Base-by-base conservation (phyloP, 352 stramenopile genomes). In the Phytopythium vexans region DNA sequence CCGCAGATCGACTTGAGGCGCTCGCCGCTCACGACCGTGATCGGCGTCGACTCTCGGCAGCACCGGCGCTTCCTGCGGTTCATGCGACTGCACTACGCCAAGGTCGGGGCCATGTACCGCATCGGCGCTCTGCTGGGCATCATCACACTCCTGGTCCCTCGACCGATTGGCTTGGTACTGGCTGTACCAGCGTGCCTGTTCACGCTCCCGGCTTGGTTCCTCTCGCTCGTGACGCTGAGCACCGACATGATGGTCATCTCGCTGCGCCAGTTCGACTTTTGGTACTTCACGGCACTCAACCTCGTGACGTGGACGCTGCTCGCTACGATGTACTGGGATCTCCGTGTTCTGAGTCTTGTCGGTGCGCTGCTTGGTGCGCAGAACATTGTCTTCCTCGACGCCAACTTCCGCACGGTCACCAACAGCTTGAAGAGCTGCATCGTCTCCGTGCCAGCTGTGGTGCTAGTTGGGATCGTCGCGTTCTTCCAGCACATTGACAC, bases 201-300 rank as follows among this genome's bases (percentile, higher is more conserved):
- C 12, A 54, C 48, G 4, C 41, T 63, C 1, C 57, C 58, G 39
- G 48, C 54, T 1, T 38, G 58, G 3, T 43, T 59, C 11, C 66
- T 60, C 36, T 63, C 68, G 1, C 56, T 59, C 31, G 49, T 43
- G 3, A 73, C 63, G 36, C 57, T 65, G n/a, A 74, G 64, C 16
- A 45, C 61, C 52, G 64, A 74, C 34, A 59, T 74, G 49, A 8
- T 68, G n/a, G 34, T 21, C n/a, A 52, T 70, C 10, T 46, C 74
- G 8, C 14, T 56, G 3, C 44, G 41, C 9, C 49, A 75, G 15
- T 74, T 68, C 54, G 69, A 78, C 10, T 78, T 72, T 38, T 78
- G 69, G 65, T 78, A 74, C 51, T 78, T 78, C 45, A 64, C 65
- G 7, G 46, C 55, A 16, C 49, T 64, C 7, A 78, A 74, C 36